Evolutionary conservation across 805 yeast species (phyloP).

Genomic region (Wickerhamiella brachini): DNA sequence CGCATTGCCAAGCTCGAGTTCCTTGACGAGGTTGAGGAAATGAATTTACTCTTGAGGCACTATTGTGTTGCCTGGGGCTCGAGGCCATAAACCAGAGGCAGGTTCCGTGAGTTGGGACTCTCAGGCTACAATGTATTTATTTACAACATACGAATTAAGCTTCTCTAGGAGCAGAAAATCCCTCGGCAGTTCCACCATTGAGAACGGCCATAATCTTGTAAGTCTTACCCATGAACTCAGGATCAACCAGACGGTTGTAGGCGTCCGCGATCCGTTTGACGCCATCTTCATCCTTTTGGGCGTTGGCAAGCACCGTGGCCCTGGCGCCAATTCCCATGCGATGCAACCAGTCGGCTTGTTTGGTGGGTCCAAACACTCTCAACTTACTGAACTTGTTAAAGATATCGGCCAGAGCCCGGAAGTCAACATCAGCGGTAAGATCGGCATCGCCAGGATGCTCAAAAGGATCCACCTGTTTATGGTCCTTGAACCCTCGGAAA

Average conservation of each 20-base stretch:
- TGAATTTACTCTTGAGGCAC: constrained; percentile 45
- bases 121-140: neutral
- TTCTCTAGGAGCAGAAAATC: constrained; percentile 5
- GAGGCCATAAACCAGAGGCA: too few species aligned
- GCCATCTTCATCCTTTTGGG: constrained; percentile 27
- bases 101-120: too few species aligned
- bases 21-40: constrained; percentile 65
- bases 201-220: constrained; percentile 57
- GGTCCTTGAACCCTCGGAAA: constrained; percentile 58
- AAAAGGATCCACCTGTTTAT: constrained; percentile 63
- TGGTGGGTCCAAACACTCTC: constrained; percentile 41
- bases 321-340: constrained; percentile 62
- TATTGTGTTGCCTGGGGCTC: constrained; percentile 35
- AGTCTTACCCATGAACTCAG: constrained; percentile 59
- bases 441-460: constrained; percentile 68
- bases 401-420: constrained; percentile 36
- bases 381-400: constrained; percentile 24
- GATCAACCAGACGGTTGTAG: constrained; percentile 50
- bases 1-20: constrained; percentile 45
- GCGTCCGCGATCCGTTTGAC: constrained; percentile 41
- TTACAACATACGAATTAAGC: neutral
- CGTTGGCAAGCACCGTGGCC: constrained; percentile 34
- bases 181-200: constrained; percentile 5
- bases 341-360: constrained; percentile 71
- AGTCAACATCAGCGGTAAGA: constrained; percentile 74